Evolutionary conservation across 2,329 filamentous ascomycete genomes (phyloP), one percentile per base, ranked within the genome.

Genomic region (Penicillium thymicola): DNA sequence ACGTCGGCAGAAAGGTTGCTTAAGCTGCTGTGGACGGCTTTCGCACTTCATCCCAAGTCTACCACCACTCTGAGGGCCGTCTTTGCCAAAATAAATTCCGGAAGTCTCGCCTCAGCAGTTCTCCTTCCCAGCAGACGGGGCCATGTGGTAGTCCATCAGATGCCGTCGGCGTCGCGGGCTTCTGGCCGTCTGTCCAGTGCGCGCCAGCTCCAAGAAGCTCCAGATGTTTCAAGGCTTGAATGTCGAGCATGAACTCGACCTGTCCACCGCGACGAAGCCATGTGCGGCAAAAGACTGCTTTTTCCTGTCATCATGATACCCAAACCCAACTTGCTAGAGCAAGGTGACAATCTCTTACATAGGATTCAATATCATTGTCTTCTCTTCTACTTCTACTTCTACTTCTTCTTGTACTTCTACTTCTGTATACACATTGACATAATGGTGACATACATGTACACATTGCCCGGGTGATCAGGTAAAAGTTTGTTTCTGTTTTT

Each of bases 1-100:
- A 97, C 72, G 89, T 97, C 47, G 93, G 93, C 51, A 85, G 92
- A 69, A 97, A 97, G 78, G 89, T 97, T 72, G 85, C 84, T 60
- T 87, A 74, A 78, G 65, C 41, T 57, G 65, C 23, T 51, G 21
- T 40, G 32, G 16, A 49, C 44, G 54, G 51, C 36, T 48, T 48
- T 51, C 40, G 37, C 40, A 34, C 34, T 44, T 27, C 36, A 52
- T 51, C 36, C 48, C 54, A 51, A 45, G 27, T 52, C 48, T 52
- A 30, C 32, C 37, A 51, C 16, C 40, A 51, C 51, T 32, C 44
- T 40, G 48, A 44, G 48, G 34, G 27, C 25, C 28, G 23, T 42
- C 14, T 40, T 48, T 34, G 21, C 51, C 43, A 40, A 25, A 32
- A 27, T 2, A 30, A 38, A 21, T 27, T 28, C 11, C 11, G 32